phyloP scores from a whole-genome alignment of 805 yeast species.

The Nakazawaea pomicola region DNA sequence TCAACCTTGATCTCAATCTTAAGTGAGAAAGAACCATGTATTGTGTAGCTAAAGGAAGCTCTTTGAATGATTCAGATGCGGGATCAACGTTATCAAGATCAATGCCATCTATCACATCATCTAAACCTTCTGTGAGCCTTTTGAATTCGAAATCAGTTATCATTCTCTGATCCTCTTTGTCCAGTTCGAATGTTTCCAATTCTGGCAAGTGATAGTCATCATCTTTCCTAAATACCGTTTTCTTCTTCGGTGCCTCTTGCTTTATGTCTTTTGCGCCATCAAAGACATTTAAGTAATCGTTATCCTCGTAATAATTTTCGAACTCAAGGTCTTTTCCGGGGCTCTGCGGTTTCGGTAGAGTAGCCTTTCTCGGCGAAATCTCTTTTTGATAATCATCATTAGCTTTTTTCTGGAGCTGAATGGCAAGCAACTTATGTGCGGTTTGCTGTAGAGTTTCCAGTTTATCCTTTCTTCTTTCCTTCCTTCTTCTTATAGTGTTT shows the following conservation, averaged over 20 bases:
- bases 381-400: conserved; percentile 19
- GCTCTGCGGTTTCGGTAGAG: conserved; percentile 13
- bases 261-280: neutral
- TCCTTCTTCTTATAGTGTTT: conserved; percentile 69
- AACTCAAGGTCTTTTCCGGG: conserved; percentile 22
- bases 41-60: conserved; percentile 79
- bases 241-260: conserved; percentile 2
- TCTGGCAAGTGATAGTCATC: conserved; percentile 89
- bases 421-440: conserved; percentile 75
- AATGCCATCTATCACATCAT: conserved; percentile 60
- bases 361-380: conserved; percentile 4
- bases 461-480: conserved; percentile 69
- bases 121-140: conserved; percentile 49
- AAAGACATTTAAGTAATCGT: neutral
- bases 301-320: conserved; percentile 9
- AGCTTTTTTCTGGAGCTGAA: conserved; percentile 64
- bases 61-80: conserved; percentile 67
- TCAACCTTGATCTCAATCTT: conserved; percentile 75
- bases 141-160: conserved; percentile 69
- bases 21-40: conserved; percentile 83
- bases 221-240: conserved; percentile 38
- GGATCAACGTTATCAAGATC: conserved; percentile 79
- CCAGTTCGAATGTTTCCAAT: conserved; percentile 48
- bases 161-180: conserved; percentile 63
- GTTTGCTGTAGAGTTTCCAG: conserved; percentile 64